A percentile compares a stretch with the other conserved stretches of the same genome.
Conservation (phyloP, 768 basidiomycete species). For the Pleurotus salmoneostramineus region DNA sequence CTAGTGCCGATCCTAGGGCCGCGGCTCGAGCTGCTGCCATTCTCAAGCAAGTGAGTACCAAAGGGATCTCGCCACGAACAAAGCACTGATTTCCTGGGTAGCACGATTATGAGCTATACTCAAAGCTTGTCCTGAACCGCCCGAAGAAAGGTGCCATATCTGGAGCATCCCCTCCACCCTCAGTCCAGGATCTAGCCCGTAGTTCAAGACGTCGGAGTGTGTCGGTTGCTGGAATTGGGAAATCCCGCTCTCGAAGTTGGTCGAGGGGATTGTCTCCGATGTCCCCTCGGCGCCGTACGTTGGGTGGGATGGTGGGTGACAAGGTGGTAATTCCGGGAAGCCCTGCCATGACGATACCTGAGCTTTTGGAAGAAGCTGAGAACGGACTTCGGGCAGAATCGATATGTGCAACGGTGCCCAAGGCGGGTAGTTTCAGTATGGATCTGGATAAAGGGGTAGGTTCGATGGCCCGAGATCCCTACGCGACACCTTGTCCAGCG, state of each 20-base stretch:
- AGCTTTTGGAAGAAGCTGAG: conserved; percentile 59
- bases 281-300: conserved; percentile 21
- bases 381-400: not conserved
- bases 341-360: conserved; percentile 48
- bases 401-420: not conserved
- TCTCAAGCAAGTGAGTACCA: conserved; percentile 70
- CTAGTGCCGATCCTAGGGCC: conserved; percentile 78
- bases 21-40: conserved; percentile 94
- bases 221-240: conserved; percentile 26
- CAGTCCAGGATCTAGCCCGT: conserved; percentile 27
- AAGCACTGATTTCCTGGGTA: conserved; percentile 21
- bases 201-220: conserved; percentile 30
- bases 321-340: conserved; percentile 52
- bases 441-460: not conserved
- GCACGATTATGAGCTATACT: conserved; percentile 87
- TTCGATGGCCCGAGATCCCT: not conserved
- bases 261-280: conserved; percentile 9
- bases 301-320: conserved; percentile 44
- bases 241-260: conserved; percentile 12
- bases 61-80: not conserved
- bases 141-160: conserved; percentile 20
- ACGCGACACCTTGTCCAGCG: not conserved
- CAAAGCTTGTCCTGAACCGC: conserved; percentile 36
- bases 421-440: not conserved
- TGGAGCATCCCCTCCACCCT: conserved; percentile 26